phyloP scores from a whole-genome alignment of 148 eudicot species.

The Rhododendron henanense region DNA sequence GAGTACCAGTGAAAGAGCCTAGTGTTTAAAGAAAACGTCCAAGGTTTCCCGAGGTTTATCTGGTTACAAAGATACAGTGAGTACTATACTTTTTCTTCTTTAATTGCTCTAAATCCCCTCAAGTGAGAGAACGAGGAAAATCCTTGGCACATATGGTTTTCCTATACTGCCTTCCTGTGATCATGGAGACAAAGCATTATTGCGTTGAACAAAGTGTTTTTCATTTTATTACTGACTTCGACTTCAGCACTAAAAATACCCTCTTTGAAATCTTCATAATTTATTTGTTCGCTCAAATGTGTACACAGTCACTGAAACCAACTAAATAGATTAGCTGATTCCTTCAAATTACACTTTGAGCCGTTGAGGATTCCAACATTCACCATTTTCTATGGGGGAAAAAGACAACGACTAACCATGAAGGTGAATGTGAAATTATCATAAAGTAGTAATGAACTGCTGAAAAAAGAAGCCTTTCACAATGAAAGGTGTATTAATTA shows the following conservation, averaged over 20 bases:
- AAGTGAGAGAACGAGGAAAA: background rate
- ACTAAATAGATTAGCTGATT: background rate
- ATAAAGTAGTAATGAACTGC: background rate
- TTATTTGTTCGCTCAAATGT: background rate
- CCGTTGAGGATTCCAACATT: background rate
- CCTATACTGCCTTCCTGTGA: background rate
- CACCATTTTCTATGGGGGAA: background rate
- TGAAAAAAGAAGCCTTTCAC: background rate
- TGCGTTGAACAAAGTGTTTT: background rate
- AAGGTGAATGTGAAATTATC: background rate
- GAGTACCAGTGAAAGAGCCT: background rate
- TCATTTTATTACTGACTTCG: background rate
- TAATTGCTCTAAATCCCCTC: background rate
- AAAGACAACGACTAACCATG: background rate
- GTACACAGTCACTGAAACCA: background rate
- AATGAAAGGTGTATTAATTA: background rate
- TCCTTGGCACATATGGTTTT: background rate
- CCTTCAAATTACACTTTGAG: background rate
- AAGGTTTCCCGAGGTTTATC: background rate
- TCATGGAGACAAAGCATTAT: background rate
- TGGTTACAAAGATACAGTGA: background rate
- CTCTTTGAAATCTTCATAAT: background rate
- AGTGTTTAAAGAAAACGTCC: background rate
- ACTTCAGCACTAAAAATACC: background rate
- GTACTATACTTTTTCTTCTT: background rate